phyloP scores from a whole-genome alignment of 2,329 filamentous ascomycete genomes.

The Colletotrichum tropicicola region DNA sequence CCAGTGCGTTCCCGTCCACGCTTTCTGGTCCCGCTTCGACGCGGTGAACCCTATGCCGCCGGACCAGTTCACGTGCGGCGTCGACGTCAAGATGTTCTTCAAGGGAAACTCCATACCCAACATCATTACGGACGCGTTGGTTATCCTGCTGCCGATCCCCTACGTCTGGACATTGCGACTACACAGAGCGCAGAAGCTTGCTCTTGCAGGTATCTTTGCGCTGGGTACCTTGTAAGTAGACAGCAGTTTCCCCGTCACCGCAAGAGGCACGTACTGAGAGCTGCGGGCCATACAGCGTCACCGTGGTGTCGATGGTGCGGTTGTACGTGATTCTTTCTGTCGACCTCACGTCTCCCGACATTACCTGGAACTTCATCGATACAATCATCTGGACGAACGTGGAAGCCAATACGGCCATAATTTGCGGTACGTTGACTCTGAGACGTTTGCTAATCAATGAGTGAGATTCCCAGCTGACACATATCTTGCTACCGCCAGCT shows the following conservation, averaged over 20 bases:
- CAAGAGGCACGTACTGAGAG: no score
- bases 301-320: constrained; percentile 31
- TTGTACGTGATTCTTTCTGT: constrained; percentile 24
- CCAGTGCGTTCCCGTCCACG: constrained; percentile 31
- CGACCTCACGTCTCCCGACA: constrained; percentile 32
- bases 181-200: constrained; percentile 34
- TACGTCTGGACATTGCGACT: constrained; percentile 38
- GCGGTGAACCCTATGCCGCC: constrained; percentile 25
- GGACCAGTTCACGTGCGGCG: constrained; percentile 26
- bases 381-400: constrained; percentile 35
- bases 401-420: constrained; percentile 35
- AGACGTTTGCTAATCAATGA: not conserved
- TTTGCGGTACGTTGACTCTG: constrained; percentile 32
- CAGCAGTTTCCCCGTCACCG: not conserved
- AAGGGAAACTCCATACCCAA: constrained; percentile 39
- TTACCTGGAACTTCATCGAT: constrained; percentile 37
- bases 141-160: constrained; percentile 39
- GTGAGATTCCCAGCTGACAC: not conserved
- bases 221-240: constrained; percentile 33
- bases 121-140: constrained; percentile 37
- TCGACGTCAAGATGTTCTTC: constrained; percentile 36
- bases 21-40: constrained; percentile 33
- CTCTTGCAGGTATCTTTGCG: constrained; percentile 35
- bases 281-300: constrained; percentile 23
- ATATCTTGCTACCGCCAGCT: not conserved